Base-by-base conservation (phyloP, 441 rosid genomes). In the Aquilaria agallochum region DNA sequence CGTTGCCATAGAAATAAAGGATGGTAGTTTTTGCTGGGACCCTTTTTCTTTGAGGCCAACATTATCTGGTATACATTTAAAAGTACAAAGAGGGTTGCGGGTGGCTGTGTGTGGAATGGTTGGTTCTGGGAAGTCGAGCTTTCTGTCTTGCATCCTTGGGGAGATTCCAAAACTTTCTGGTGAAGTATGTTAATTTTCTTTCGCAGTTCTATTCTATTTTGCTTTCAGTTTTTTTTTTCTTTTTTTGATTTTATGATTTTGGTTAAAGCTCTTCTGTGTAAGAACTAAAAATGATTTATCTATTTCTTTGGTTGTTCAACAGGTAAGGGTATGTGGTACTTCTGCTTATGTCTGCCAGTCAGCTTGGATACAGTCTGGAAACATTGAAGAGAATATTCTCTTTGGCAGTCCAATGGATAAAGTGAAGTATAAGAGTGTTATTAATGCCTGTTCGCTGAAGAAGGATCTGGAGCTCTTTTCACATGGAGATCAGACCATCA, bases 291-390 rank as follows among this genome's bases (percentile, higher is more conserved):
- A 34, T 58, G 32, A 36, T 74, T 57, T 36, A 36, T 36, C 42
- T 51, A 13, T 55, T 57, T 53, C 58, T 42, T 64, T 64, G 40
- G 52, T 48, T 46, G 54, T 67, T 57, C 60, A 68, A 71, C 72
- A 89, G 99, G 99, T 95, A 60, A 87, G 88, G 79, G 71, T 90
- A 56, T 92, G 97, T 72, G 99, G 99, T 72, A 75, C 87, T 68
- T 82, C 95, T 70, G 99, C 98, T 67, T 95, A 95, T 80, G 99
- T 95, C 59, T 84, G 97, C 58, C 98, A 95, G 73, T 95, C 99
- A 63, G 97, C 99, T 63, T 95, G 99, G 99, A 95, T 95, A 83
- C 99, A 89, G 65, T 90, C 99, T 67, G 99, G 99, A 79, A 95
- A 92, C 77, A 90, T 95, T 56, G 96, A 95, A 82, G 98, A 95